Evolutionary conservation across 2,329 filamentous ascomycete species (phyloP), one percentile per base, ranked within the genome.

Genomic region (Pseudogymnoascus sp.): DNA sequence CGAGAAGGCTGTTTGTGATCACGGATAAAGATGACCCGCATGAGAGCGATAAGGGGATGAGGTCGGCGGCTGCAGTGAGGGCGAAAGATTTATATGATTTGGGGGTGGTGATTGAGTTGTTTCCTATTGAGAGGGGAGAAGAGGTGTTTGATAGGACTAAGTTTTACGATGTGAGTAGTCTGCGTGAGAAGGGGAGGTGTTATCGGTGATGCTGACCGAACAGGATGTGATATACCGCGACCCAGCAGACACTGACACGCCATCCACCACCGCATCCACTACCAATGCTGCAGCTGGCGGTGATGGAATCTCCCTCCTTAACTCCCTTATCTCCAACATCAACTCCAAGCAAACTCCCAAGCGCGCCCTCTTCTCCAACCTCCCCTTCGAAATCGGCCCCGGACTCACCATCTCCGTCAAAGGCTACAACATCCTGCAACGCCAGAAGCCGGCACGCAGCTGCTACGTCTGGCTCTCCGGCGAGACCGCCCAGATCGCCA

Each of bases 21-120:
- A 97, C 94, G 0, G 92, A 97, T 73, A 90, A 96, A 66, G 94
- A 97, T 72, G 82, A 92, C 66, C 94, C 94, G 3, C 90, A 95
- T 72, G 77, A 79, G 0, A 79, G 82, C 15, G 87, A 90, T 72
- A 94, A 92, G 74, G 79, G 82, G 6, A 79, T 87, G 31, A 86
- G 87, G 60, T 88, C 88, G 12, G 85, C 88, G 36, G 90, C 94
- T 3, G 87, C 90, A 5, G 90, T 94, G 4, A 85, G 92, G 60
- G 94, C 94, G 29, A 96, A 96, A 72, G 94, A 99, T 76, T 74
- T 99, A 21, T 97, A 97, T 72, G 94, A 99, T 71, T 79, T 97
- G 29, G 92, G 92, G 3, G 92, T 97, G 31, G 85, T 84, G 0
- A 96, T 99, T 64, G 93, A 97, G 69, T 78, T 99, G 0, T 99